These are phyloP conservation scores for Pseudocercospora macadamiae DNA, from an alignment of 2,329 filamentous ascomycete species.

Conservation along the genomic window DNA sequence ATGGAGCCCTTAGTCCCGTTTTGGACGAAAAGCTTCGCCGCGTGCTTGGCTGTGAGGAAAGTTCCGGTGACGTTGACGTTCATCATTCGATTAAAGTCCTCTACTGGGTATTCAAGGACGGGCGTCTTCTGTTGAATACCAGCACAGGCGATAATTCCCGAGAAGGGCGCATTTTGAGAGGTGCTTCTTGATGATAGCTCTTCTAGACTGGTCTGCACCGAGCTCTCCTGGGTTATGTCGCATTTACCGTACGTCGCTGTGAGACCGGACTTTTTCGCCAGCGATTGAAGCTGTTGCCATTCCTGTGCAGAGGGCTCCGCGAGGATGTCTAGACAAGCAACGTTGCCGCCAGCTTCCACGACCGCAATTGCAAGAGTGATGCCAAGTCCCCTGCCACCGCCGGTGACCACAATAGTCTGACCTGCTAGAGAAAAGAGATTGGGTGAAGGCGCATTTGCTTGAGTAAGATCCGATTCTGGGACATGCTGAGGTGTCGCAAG, in stretches of 20 bases:
- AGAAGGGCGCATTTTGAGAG: constrained; percentile 68
- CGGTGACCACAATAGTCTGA: constrained; percentile 34
- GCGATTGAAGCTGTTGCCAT: constrained; percentile 62
- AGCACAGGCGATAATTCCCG: constrained; percentile 32
- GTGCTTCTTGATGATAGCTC: constrained; percentile 67
- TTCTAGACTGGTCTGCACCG: constrained; percentile 55
- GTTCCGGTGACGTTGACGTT: constrained; percentile 44
- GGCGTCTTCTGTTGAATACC: constrained; percentile 33
- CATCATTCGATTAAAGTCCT: constrained; percentile 41
- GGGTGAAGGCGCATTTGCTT: constrained; percentile 28
- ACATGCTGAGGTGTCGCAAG: constrained; percentile 26
- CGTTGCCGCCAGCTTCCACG: constrained; percentile 34
- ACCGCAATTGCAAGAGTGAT: constrained; percentile 36
- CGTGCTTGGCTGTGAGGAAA: constrained; percentile 40
- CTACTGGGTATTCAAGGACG: constrained; percentile 39
- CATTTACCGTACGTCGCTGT: constrained; percentile 71
- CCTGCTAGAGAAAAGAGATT: constrained; percentile 30
- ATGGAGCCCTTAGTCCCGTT: constrained; percentile 40
- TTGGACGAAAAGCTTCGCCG: constrained; percentile 38
- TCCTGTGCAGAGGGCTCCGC: constrained; percentile 62
- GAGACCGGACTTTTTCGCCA: constrained; percentile 62
- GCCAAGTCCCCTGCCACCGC: constrained; percentile 35
- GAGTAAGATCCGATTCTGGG: constrained; percentile 30
- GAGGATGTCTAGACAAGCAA: constrained; percentile 45
- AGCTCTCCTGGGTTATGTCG: constrained; percentile 72